A percentile compares a stretch with the other conserved stretches of the same genome.
phyloP scores from a whole-genome alignment of 2,329 filamentous ascomycete species.

The Penicillium sp. region DNA sequence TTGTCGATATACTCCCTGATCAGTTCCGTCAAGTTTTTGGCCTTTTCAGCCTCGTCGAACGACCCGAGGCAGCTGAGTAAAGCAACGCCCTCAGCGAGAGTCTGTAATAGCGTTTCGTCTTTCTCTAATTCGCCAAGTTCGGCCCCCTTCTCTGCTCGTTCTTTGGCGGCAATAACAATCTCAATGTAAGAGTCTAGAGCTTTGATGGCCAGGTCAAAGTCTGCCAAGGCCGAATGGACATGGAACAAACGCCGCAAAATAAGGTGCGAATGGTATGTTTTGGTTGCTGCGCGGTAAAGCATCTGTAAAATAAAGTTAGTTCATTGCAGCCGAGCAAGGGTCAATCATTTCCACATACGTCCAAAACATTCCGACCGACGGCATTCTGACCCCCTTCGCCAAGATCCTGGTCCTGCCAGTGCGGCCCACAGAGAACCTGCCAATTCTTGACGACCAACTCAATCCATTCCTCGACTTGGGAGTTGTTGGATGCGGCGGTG shows the following conservation, averaged over 20 bases:
- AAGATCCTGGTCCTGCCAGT: conserved; percentile 77
- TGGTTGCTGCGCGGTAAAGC: conserved; percentile 84
- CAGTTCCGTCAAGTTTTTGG: conserved; percentile 65
- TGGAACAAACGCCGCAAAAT: conserved; percentile 84
- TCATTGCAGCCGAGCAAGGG: conserved; percentile 7
- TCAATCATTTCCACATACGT: conserved; percentile 43
- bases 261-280: conserved; percentile 91
- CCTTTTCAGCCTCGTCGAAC: conserved; percentile 72
- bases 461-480: conserved; percentile 79
- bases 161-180: conserved; percentile 80
- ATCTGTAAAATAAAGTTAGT: conserved; percentile 51
- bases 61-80: conserved; percentile 81
- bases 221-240: conserved; percentile 80
- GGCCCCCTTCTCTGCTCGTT: conserved; percentile 70
- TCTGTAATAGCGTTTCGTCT: conserved; percentile 72
- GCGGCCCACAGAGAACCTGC: conserved; percentile 73
- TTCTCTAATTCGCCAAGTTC: conserved; percentile 70
- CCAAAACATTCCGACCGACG: conserved; percentile 73
- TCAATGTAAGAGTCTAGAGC: conserved; percentile 90
- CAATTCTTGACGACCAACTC: conserved; percentile 80
- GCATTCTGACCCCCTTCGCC: conserved; percentile 76
- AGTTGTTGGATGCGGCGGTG: conserved; percentile 72
- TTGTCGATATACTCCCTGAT: conserved; percentile 75
- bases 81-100: conserved; percentile 74
- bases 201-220: conserved; percentile 88